Conservation (phyloP, 441 rosid genomes). For the Breynia disticha region DNA sequence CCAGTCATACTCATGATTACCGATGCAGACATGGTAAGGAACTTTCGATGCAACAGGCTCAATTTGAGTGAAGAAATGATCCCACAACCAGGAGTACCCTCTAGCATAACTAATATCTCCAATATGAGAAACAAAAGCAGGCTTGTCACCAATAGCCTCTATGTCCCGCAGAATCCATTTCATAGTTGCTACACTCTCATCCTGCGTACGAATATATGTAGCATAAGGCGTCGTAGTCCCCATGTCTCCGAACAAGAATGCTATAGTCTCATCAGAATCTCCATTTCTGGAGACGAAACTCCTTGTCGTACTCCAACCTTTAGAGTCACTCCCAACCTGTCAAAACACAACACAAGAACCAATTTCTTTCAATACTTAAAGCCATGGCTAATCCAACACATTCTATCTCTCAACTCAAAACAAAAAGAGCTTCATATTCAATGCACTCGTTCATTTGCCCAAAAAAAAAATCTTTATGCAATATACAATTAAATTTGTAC, state of each 20-base stretch:
- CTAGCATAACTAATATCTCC: slow-evolving; percentile 91
- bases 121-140: slow-evolving; percentile 63
- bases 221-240: slow-evolving; percentile 67
- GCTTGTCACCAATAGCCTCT: slow-evolving; percentile 54
- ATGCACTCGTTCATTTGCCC: too few species aligned
- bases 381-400: neutral
- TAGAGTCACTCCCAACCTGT: slow-evolving; percentile 70
- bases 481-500: too few species aligned
- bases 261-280: slow-evolving; percentile 42
- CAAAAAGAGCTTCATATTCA: too few species aligned
- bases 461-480: too few species aligned
- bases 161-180: slow-evolving; percentile 80
- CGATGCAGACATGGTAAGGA: slow-evolving; percentile 86
- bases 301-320: slow-evolving; percentile 59
- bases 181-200: slow-evolving; percentile 66
- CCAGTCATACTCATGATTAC: slow-evolving; percentile 94
- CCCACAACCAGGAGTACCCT: slow-evolving; percentile 92
- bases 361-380: neutral
- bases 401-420: neutral
- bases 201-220: slow-evolving; percentile 61
- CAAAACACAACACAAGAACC: neutral
- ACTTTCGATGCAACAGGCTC: slow-evolving; percentile 73
- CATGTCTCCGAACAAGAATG: slow-evolving; percentile 88
- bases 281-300: slow-evolving; percentile 57
- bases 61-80: slow-evolving; percentile 61